A percentile compares a stretch with the other conserved stretches of the same genome.
Conservation (phyloP, 2,329 filamentous ascomycete species). For the Balansia obtecta region DNA sequence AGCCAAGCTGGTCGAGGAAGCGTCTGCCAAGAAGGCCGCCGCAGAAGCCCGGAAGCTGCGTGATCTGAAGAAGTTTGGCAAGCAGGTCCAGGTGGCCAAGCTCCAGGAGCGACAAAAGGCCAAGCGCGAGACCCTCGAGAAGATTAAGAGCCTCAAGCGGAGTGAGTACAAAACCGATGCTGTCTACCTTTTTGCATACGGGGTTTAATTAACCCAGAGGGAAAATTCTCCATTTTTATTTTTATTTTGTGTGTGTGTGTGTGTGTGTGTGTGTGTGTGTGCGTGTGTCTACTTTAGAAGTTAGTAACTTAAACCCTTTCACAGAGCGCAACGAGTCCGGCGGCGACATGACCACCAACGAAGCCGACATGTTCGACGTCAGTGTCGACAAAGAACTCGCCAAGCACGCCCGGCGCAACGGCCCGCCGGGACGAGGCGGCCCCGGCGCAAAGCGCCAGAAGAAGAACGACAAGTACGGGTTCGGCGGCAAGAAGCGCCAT, state of each 20-base stretch:
- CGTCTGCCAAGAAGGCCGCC: constrained; percentile 81
- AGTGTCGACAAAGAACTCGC: constrained; percentile 59
- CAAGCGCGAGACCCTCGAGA: constrained; percentile 87
- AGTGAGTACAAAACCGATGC: constrained; percentile 45
- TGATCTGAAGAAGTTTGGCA: constrained; percentile 98
- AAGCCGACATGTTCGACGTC: constrained; percentile 85
- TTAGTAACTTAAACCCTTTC: neutral
- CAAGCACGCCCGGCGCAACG: constrained; percentile 24
- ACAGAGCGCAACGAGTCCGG: constrained; percentile 70
- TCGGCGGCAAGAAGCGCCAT: constrained; percentile 89
- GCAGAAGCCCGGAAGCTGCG: constrained; percentile 83
- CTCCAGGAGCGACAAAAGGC: constrained; percentile 86
- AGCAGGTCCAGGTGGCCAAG: constrained; percentile 94
- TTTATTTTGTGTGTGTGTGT: neutral
- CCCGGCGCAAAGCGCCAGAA: constrained; percentile 61
- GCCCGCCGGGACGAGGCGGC: constrained; percentile 23
- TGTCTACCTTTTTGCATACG: too few relatives aligned
- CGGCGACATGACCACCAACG: constrained; percentile 51
- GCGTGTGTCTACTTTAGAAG: too few relatives aligned
- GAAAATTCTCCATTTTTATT: neutral
- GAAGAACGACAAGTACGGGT: constrained; percentile 91
- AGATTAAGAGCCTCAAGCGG: constrained; percentile 89
- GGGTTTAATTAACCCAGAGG: too few relatives aligned
- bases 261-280: too few relatives aligned
- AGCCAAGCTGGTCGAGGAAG: constrained; percentile 83